Conservation (phyloP, 129 eudicot species). For the Gnaphalium uliginosum region DNA sequence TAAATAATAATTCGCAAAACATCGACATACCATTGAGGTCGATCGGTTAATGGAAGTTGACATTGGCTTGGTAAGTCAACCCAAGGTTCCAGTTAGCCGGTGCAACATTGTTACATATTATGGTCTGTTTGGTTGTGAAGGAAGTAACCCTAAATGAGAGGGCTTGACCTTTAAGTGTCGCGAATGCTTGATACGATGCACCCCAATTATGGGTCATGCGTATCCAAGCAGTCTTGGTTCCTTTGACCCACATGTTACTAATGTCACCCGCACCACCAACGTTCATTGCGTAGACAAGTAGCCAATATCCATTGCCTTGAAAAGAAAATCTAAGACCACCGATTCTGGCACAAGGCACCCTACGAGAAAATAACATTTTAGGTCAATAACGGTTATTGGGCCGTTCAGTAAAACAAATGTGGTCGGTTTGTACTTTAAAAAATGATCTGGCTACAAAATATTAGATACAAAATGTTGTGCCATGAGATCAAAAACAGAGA, state of each 20-base stretch:
- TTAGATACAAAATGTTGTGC: too few species aligned
- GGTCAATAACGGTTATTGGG: neutral
- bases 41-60: conserved; percentile 53
- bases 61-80: conserved; percentile 57
- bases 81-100: conserved; percentile 76
- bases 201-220: conserved; percentile 99
- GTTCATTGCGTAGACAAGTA: conserved; percentile 75
- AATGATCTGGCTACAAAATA: too few species aligned
- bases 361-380: conserved; percentile 16
- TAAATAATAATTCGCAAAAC: conserved; percentile 4
- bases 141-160: conserved; percentile 74
- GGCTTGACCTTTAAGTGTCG: conserved; percentile 62
- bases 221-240: conserved; percentile 82
- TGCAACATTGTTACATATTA: conserved; percentile 74
- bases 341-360: conserved; percentile 64
- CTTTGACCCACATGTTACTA: conserved; percentile 74
- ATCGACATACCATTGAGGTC: neutral
- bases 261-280: conserved; percentile 95
- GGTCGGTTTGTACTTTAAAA: too few species aligned
- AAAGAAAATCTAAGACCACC: conserved; percentile 68
- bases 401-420: too few species aligned
- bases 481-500: too few species aligned
- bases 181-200: conserved; percentile 80
- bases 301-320: conserved; percentile 83
- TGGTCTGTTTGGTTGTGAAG: conserved; percentile 56